Evolutionary conservation across 768 basidiomycete genomes (phyloP), one percentile per base, ranked within the genome.

Genomic region (Hortiboletus campestris): DNA sequence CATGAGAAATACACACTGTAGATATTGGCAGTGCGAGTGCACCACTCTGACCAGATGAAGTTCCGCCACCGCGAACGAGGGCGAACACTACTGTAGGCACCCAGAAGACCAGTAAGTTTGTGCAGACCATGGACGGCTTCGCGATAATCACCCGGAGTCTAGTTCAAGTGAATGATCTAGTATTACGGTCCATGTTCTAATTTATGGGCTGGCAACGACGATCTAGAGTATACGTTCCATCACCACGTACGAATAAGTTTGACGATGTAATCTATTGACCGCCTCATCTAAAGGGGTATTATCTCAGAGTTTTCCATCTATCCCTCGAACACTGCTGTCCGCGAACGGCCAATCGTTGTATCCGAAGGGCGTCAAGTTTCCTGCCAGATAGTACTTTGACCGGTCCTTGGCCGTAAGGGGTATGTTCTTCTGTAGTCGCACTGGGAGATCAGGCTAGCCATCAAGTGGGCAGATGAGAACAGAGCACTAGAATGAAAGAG

Each of bases 1-100:
- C 84, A 59, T 90, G 88, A 11, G 84, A 84, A 5, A 82, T 82
- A 28, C 94, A 76, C 17, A 84, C 91, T 65, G 86, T 87, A 9
- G 89, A 80, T 55, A 93, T 84, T 38, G 86, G 91, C 56, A 87
- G 80, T 1, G 86, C 83, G 22, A 95, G 74, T 35, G 14, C 25
- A 25, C 2, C 25, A 6, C 25, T 35, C 16, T 35, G 34, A 35
- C 34, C 34, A 35, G 34, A 35, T 14, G n/a, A n/a, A n/a, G 34
- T 35, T 35, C 34, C 34, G 34, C 34, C 34, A 35, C 34, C 34
- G 14, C 34, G 34, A 39, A 25, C 25, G 25, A 25, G 25, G 25
- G 4, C 25, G 25, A 25, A 25, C 25, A 3, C 6, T 25, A 25
- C 6, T 6, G 25, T 25, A 25, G 25, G 25, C 25, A 25, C 25